Percentiles rank a stretch among this genome's conserved stretches.
phyloP scores from a whole-genome alignment of 1,139 yeast genomes.

The Hyphopichia wangnamkhiaoensis region DNA sequence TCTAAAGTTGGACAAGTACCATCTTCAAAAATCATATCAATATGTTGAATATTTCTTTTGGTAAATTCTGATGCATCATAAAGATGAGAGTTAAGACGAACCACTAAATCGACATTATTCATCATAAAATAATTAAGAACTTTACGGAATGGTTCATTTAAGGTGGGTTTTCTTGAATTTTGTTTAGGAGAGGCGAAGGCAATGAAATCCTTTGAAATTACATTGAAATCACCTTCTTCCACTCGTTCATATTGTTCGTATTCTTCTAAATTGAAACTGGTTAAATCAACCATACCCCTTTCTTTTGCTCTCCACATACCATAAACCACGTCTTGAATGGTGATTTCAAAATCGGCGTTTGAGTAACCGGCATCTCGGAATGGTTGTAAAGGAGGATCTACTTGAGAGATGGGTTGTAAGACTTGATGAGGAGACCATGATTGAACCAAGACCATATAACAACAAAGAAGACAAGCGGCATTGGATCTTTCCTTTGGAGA shows the following conservation, averaged over 20 bases:
- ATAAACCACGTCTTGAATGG: constrained; percentile 92
- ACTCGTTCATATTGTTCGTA: constrained; percentile 93
- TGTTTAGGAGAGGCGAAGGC: constrained; percentile 98
- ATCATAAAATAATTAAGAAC: constrained; percentile 75
- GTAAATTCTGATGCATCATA: constrained; percentile 85
- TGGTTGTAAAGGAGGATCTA: constrained; percentile 91
- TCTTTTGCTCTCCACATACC: constrained; percentile 99
- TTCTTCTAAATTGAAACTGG: constrained; percentile 87
- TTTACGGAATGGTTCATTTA: constrained; percentile 75
- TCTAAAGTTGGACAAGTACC: constrained; percentile 97
- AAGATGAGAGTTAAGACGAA: constrained; percentile 85
- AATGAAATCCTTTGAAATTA: constrained; percentile 86
- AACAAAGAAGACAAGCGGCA: constrained; percentile 90
- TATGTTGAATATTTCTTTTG: constrained; percentile 78
- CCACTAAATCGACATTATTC: constrained; percentile 82
- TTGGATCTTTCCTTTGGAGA: constrained; percentile 84
- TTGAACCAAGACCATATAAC: constrained; percentile 93
- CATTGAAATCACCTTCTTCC: constrained; percentile 95
- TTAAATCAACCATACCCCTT: constrained; percentile 81
- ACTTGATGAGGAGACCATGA: constrained; percentile 99
- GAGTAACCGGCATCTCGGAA: constrained; percentile 98
- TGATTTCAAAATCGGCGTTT: constrained; percentile 87
- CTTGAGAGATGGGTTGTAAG: constrained; percentile 88
- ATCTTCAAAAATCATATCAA: constrained; percentile 95
- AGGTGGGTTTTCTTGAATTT: constrained; percentile 44